A percentile compares a stretch with the other conserved stretches of the same genome.
Evolutionary conservation across 768 basidiomycete species (phyloP).

Genomic region (Russula virescens): DNA sequence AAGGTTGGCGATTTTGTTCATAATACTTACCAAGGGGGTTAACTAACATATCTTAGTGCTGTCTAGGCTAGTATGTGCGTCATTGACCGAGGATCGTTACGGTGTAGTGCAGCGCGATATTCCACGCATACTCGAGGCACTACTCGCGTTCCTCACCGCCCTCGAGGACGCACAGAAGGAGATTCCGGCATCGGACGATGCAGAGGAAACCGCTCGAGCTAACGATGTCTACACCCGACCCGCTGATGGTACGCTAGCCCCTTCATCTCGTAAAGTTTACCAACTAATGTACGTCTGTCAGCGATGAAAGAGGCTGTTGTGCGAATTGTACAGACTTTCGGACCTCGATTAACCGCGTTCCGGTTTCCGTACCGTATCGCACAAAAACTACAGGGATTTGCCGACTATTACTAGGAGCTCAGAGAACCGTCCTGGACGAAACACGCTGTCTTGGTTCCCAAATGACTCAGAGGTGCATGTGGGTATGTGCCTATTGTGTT

Average conservation of each 20-base stretch:
- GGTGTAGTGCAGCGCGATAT: constrained; percentile 84
- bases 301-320: constrained; percentile 63
- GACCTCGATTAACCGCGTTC: constrained; percentile 67
- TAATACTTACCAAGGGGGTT: not conserved
- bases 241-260: constrained; percentile 49
- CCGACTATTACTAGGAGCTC: constrained; percentile 49
- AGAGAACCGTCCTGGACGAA: not conserved
- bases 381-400: constrained; percentile 60
- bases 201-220: constrained; percentile 50
- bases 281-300: constrained; percentile 27
- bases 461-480: not conserved
- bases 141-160: constrained; percentile 58
- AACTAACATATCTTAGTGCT: constrained; percentile 43
- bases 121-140: constrained; percentile 71
- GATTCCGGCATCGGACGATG: constrained; percentile 39
- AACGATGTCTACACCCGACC: constrained; percentile 49
- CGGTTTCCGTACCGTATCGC: constrained; percentile 69
- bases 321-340: constrained; percentile 66
- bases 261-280: not conserved
- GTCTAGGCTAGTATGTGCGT: constrained; percentile 60
- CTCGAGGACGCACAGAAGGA: constrained; percentile 61
- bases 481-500: not conserved
- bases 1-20: constrained; percentile 40
- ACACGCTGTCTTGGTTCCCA: too few relatives aligned
- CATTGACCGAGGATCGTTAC: constrained; percentile 73